Base-by-base conservation (phyloP, 2,329 filamentous ascomycete species). In the Exutisphaerella laricina region DNA sequence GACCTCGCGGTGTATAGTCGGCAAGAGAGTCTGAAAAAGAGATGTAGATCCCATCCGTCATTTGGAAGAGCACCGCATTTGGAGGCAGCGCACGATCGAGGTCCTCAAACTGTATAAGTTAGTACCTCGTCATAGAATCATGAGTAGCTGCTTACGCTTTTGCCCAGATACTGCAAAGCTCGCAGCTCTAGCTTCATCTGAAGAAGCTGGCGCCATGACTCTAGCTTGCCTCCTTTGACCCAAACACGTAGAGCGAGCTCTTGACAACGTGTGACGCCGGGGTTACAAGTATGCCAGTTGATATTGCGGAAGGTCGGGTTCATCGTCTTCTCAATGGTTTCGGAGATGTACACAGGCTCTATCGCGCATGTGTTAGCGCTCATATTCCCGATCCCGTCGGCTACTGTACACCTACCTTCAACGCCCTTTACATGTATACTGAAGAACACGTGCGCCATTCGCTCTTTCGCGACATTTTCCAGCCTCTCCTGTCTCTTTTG, bases 241-340 rank as follows among this genome's bases (percentile, higher is more conserved):
- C 88, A 97, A 20, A 96, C 62, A 51, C 79, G 83, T 30, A 95
- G 66, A 0, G 72, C 80, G 16, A 94, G 58, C 12, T 70, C 69
- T 38, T 85, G 78, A 3, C 75, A 69, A 43, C 88, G 78, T 6
- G 84, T 83, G 16, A 88, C 72, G 2, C 67, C 61, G 0, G 84
- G 76, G 0, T 77, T 79, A 49, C 75, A 79, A 4, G 72, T 66
- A 17, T 76, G 75, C 4, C 95, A 74, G 49, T 94, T 84, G 61
- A 96, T 94, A 61, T 85, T 84, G 31, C 79, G 80, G 62, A 95
- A 97, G 56, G 84, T 88, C 50, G 92, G 92, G 63, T 96, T 96
- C 64, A 88, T 88, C n/a, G 85, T 81, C 58, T 80, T 80, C 54
- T 84, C 77, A 20, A 53, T 77, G 16, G 84, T 73, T 66, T 97